Conservation (phyloP, 83 land plant species). For the Isoetes engelmannii region DNA sequence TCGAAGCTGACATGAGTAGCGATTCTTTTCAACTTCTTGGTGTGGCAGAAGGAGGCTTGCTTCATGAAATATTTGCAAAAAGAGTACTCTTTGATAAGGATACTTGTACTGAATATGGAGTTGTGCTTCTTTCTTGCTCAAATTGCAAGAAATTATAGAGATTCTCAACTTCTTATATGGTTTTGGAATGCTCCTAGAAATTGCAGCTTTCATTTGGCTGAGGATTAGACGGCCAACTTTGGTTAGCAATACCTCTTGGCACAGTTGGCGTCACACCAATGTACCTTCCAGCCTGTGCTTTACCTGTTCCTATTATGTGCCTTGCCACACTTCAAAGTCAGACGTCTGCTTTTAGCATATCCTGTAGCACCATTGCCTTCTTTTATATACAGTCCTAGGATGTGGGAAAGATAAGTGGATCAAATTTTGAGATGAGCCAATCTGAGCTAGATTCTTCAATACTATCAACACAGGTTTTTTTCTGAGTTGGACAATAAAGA, state of each 20-base stretch:
- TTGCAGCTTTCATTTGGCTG: slow-evolving; percentile 72
- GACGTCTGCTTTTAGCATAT: slow-evolving; percentile 40
- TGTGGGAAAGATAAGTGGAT: slow-evolving; percentile 45
- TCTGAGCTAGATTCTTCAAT: too few species aligned
- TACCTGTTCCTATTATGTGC: slow-evolving; percentile 52
- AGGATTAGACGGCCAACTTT: slow-evolving; percentile 56
- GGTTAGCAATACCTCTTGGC: slow-evolving; percentile 44
- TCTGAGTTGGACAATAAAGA: too few species aligned
- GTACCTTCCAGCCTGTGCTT: slow-evolving; percentile 43
- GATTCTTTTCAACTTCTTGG: slow-evolving; percentile 86
- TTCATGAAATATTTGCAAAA: slow-evolving; percentile 49
- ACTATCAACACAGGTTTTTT: too few species aligned
- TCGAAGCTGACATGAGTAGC: slow-evolving; percentile 83
- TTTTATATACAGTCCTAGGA: slow-evolving; percentile 47
- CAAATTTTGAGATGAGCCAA: too few species aligned
- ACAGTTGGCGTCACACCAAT: slow-evolving; percentile 39
- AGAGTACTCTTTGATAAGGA: slow-evolving; percentile 56
- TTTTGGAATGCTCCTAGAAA: slow-evolving; percentile 79
- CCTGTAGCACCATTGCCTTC: slow-evolving; percentile 38
- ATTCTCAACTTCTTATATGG: slow-evolving; percentile 63
- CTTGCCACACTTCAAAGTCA: slow-evolving; percentile 45
- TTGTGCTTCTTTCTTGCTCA: slow-evolving; percentile 67
- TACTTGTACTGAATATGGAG: slow-evolving; percentile 68
- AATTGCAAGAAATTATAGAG: slow-evolving; percentile 65
- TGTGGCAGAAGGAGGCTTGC: slow-evolving; percentile 68